These are phyloP conservation scores for Penstemon barbatus DNA, from an alignment of 257 asterid species.

Conservation along the genomic window DNA sequence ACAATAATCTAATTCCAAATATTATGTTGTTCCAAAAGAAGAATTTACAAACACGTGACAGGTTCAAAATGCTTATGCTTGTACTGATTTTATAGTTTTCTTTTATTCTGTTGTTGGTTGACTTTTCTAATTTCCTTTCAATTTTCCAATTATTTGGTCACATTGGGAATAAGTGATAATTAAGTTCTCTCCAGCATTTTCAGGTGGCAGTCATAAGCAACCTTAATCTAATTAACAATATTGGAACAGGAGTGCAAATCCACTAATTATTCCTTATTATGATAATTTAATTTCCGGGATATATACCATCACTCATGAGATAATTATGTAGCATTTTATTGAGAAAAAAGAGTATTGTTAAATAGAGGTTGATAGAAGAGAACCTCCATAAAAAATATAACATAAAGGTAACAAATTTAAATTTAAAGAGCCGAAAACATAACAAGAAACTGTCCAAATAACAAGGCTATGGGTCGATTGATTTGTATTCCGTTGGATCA, in stretches of 20 bases:
- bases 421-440: no score
- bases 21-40: not conserved
- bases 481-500: no score
- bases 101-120: no score
- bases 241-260: not conserved
- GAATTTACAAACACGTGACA: not conserved
- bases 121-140: no score
- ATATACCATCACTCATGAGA: slow-evolving; percentile 29
- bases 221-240: not conserved
- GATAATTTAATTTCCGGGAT: not conserved
- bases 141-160: not conserved
- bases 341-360: no score
- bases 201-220: slow-evolving; percentile 11
- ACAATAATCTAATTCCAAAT: no score
- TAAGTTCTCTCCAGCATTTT: not conserved
- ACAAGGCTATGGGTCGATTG: no score
- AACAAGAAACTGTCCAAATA: no score
- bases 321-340: slow-evolving; percentile 36
- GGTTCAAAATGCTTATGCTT: not conserved
- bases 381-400: no score
- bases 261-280: not conserved
- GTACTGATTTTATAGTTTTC: not conserved
- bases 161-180: not conserved
- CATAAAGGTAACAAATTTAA: no score
- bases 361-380: no score